Evolutionary conservation across 345 rosid genomes (phyloP).

Genomic region (Cochlearia excelsa): DNA sequence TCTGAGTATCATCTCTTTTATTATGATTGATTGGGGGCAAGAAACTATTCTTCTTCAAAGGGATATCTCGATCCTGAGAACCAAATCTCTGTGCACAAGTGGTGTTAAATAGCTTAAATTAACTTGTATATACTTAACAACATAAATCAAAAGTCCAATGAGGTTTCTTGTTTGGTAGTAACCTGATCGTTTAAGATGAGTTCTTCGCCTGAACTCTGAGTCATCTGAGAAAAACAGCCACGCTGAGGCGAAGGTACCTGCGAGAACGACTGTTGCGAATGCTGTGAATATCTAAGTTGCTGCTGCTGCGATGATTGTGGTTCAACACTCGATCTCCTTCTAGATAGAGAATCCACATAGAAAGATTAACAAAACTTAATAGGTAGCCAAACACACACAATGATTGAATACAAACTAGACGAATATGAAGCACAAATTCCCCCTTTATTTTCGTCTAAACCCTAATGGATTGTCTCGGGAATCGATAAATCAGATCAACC

Average conservation of each 20-base stretch:
- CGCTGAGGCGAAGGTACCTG: constrained; percentile 73
- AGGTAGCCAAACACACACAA: not conserved
- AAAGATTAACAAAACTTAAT: not conserved
- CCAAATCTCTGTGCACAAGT: constrained; percentile 52
- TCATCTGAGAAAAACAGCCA: constrained; percentile 52
- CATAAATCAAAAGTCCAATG: not conserved
- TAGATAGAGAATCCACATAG: not conserved
- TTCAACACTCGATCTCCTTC: constrained; percentile 58
- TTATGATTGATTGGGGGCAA: constrained; percentile 43
- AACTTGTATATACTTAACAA: not conserved
- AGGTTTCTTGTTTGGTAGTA: not conserved
- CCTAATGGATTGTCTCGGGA: constrained; percentile 17
- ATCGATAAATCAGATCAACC: not conserved
- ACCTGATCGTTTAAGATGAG: constrained; percentile 63
- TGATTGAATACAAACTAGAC: not conserved
- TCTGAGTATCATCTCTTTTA: constrained; percentile 60
- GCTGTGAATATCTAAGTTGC: constrained; percentile 47
- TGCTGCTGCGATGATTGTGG: constrained; percentile 59
- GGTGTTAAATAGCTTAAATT: constrained; percentile 5
- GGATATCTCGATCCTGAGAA: constrained; percentile 65
- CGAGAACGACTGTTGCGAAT: constrained; percentile 78
- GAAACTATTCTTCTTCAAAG: constrained; percentile 52
- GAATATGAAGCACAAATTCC: not conserved
- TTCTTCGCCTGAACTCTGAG: constrained; percentile 59
- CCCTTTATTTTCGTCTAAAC: not conserved